Conservation (phyloP, 352 stramenopile species). For the Globisporangium cederbergense region DNA sequence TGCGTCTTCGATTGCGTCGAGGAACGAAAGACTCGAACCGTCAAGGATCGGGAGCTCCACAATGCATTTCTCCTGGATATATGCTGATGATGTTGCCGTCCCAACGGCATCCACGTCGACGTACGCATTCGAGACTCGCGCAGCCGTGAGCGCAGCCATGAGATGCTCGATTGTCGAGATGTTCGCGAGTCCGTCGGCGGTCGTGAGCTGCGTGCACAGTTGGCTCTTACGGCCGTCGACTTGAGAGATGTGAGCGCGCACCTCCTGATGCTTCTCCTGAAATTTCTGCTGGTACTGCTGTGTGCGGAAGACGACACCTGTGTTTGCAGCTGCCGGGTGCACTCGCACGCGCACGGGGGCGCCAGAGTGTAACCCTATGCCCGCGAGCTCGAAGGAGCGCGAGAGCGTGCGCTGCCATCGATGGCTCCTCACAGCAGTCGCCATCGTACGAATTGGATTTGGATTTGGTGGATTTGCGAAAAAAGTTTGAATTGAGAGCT, state of each 20-base stretch:
- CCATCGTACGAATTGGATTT: not conserved
- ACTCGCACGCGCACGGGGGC: slow-evolving; percentile 29
- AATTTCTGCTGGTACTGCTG: not conserved
- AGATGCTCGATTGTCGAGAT: slow-evolving; percentile 67
- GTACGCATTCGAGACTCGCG: slow-evolving; percentile 39
- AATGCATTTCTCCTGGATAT: slow-evolving; percentile 3
- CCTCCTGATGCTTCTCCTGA: not conserved
- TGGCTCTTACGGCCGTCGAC: slow-evolving; percentile 41
- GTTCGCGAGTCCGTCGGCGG: slow-evolving; percentile 17
- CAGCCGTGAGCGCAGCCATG: slow-evolving; percentile 54
- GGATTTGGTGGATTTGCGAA: not conserved
- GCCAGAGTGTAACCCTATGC: slow-evolving; percentile 62
- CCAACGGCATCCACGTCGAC: slow-evolving; percentile 23
- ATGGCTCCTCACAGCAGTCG: not conserved
- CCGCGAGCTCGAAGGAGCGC: slow-evolving; percentile 42
- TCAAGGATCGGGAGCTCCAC: slow-evolving; percentile 68
- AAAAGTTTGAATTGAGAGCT: too few relatives aligned
- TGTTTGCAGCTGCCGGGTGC: slow-evolving; percentile 24
- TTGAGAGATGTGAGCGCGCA: slow-evolving; percentile 30
- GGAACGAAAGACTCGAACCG: slow-evolving; percentile 50
- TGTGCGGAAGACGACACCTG: slow-evolving; percentile 33
- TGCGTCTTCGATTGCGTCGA: slow-evolving; percentile 30
- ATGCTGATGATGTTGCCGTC: not conserved
- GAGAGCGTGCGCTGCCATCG: slow-evolving; percentile 47
- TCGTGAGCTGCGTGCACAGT: slow-evolving; percentile 55